Evolutionary conservation across 2,329 filamentous ascomycete genomes (phyloP).

Genomic region (Fusarium chuoi): DNA sequence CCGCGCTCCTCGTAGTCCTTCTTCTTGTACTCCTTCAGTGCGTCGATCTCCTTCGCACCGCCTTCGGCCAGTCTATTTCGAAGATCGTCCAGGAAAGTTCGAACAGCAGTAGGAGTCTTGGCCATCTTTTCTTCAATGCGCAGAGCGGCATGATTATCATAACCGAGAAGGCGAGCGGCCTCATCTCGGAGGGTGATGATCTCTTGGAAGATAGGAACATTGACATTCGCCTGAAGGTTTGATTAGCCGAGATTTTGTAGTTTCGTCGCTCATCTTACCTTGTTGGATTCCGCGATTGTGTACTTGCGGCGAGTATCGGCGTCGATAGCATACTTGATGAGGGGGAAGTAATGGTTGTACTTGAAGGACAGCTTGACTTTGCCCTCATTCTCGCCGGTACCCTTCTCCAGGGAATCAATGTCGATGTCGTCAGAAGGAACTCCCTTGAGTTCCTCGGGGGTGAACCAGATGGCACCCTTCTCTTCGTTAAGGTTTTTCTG

Average conservation of each 20-base stretch:
- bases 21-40: slow-evolving; percentile 80
- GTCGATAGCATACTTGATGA: slow-evolving; percentile 80
- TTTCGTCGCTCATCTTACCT: slow-evolving; percentile 55
- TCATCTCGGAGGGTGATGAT: slow-evolving; percentile 80
- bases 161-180: slow-evolving; percentile 79
- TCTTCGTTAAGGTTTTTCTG: slow-evolving; percentile 87
- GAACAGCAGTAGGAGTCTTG: slow-evolving; percentile 77
- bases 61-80: slow-evolving; percentile 73
- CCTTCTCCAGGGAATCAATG: slow-evolving; percentile 73
- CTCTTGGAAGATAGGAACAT: slow-evolving; percentile 79
- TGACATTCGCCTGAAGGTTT: slow-evolving; percentile 67
- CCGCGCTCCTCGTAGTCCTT: slow-evolving; percentile 70
- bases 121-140: slow-evolving; percentile 88
- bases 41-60: slow-evolving; percentile 74
- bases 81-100: slow-evolving; percentile 78
- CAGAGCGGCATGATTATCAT: slow-evolving; percentile 79
- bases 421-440: slow-evolving; percentile 77
- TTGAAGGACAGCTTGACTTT: slow-evolving; percentile 83
- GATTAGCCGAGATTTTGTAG: background rate
- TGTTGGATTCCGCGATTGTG: slow-evolving; percentile 82
- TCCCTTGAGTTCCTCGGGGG: slow-evolving; percentile 76
- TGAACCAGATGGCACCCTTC: slow-evolving; percentile 83
- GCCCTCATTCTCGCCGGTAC: slow-evolving; percentile 76
- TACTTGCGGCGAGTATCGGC: slow-evolving; percentile 75
- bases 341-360: slow-evolving; percentile 83